Evolutionary conservation across 2,329 filamentous ascomycete species (phyloP), one percentile per base, ranked within the genome.

Genomic region (Aspergillus fumigatiaffinis): DNA sequence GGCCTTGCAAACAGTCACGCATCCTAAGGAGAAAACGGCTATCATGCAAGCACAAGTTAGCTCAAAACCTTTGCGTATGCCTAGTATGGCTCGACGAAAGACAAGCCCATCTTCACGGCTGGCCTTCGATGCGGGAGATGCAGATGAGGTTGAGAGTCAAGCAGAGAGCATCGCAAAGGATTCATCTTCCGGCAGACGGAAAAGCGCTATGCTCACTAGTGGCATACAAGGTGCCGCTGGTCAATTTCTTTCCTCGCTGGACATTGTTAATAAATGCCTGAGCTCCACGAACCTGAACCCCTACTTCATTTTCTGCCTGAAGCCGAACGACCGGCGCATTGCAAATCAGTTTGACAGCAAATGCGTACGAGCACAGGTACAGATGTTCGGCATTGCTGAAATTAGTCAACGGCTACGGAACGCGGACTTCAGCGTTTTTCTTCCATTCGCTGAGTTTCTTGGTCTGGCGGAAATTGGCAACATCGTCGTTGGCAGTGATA

Each of bases 281-380:
- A 89, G 86, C 2, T 86, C 90, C 2, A 84, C 88, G 3, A 90
- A 92, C 68, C 90, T 92, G 10, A 99, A 99, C 68, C 85, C 89
- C 0, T 99, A 99, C 76, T 97, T 97, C 66, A 85, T 99, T 48
- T 97, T 99, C 76, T 99, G 94, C 69, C 77, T 99, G 62, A 99
- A 99, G 76, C 93, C 94, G 23, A 99, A 99, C 66, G 94, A 99
- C 72, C 85, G 94, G 53, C 87, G 94, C 51, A 99, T 99, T 64
- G 93, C 94, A 60, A 99, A 99, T 66, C 94, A 99, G 70, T 99
- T 97, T 67, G 94, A 99, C 74, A 97, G 92, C 83, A 97, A 97
- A 75, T 99, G 94, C 71, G 94, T 99, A 23, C 87, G 94, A 3
- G 90, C 90, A 10, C 94, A 99, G 71, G 84, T 99, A 1, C 93